Base-by-base conservation (phyloP, 306 rosid species). In the Begonia loranthoides region DNA sequence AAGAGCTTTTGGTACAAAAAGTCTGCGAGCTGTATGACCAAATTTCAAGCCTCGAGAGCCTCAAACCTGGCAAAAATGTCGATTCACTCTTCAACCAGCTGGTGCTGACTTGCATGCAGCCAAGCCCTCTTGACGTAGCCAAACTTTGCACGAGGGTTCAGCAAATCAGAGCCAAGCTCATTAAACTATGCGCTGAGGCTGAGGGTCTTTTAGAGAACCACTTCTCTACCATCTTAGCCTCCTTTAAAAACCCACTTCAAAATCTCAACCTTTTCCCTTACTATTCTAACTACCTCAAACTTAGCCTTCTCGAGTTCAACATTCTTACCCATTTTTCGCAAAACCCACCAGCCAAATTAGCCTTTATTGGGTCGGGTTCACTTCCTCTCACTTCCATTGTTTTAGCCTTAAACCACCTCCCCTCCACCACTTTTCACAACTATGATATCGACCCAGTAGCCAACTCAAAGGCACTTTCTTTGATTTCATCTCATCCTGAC, bases 281-380 rank as follows among this genome's bases (percentile, higher is more conserved):
- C 44, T 79, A 85, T 40, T 54, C 76, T 38, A 85, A 89, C 46
- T 84, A 89, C 72, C 79, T 82, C 70, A 89, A 82, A 39, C 97
- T 84, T 11, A 59, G 70, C 62, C 82, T 69, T 34, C 90, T 89
- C 1, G 97, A 89, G 39, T 78, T 61, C 80, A 61, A 65, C 11
- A 70, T 82, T 76, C 77, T 84, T 1, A 47, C 15, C 57, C 82
- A 64, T 44, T 77, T 81, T 69, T 54, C 13, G 17, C 17, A 63
- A 3, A 54, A 62, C 14, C 67, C 15, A 7, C 89, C 84, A 0
- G 45, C 6, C 47, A 69, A 76, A 15, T 63, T 84, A 17, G 95
- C 95, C 50, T 89, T 84, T 45, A 66, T 84, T 13, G 97, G 97
- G 17, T 89, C 97, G 0, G 95, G 97, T 6, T 87, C 97, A 0